Percentiles rank a stretch among this genome's conserved stretches.
Conservation (phyloP, 345 rosid genomes). For the Citropsis articulata region DNA sequence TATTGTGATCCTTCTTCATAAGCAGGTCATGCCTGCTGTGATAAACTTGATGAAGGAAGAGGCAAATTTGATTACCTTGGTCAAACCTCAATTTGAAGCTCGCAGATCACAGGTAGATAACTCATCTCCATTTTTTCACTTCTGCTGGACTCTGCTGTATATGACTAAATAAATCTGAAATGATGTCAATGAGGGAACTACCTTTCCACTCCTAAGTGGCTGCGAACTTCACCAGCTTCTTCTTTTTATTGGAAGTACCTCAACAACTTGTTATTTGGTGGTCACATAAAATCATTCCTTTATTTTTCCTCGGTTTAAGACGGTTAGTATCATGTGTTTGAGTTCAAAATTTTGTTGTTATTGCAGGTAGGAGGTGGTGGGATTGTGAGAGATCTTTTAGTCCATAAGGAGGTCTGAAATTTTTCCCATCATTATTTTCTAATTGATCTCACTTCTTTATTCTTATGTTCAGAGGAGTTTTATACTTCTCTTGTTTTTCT, state of each 20-base stretch:
- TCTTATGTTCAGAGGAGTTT: not conserved
- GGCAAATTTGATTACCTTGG: slow-evolving; percentile 65
- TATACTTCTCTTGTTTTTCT: not conserved
- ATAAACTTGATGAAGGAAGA: slow-evolving; percentile 82
- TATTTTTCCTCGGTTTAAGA: not conserved
- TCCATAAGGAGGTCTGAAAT: slow-evolving; percentile 73
- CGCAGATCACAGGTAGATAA: slow-evolving; percentile 75
- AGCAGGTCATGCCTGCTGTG: slow-evolving; percentile 91
- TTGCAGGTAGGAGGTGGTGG: slow-evolving; percentile 90
- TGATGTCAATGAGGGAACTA: not conserved
- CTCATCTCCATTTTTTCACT: not conserved
- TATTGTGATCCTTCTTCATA: not conserved
- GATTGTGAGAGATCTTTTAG: slow-evolving; percentile 84
- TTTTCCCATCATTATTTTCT: not conserved
- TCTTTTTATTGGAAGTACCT: too few relatives aligned
- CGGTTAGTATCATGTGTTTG: not conserved
- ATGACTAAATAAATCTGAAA: not conserved
- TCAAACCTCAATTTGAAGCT: slow-evolving; percentile 98
- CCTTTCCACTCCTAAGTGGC: not conserved
- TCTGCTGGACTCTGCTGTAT: not conserved
- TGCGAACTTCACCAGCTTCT: not conserved
- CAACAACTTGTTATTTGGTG: too few relatives aligned
- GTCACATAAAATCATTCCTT: not conserved
- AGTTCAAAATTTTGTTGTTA: not conserved
- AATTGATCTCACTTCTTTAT: not conserved